Evolutionary conservation across 2,329 filamentous ascomycete species (phyloP).

Genomic region (Tolypocladium sp.): DNA sequence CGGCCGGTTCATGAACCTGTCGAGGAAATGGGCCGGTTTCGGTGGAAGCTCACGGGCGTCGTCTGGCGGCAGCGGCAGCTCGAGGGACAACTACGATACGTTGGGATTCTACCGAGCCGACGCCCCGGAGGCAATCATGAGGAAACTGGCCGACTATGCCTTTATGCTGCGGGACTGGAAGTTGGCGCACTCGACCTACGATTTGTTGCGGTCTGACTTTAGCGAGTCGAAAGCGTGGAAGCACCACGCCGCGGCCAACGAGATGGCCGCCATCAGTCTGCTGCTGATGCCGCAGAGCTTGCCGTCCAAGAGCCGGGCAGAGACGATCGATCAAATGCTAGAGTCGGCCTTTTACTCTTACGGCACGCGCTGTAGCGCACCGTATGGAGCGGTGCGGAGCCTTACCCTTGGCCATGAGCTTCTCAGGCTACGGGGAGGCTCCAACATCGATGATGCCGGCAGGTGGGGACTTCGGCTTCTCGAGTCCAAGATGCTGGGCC

Average conservation of each 20-base stretch:
- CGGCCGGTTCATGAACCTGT: constrained; percentile 89
- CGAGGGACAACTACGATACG: constrained; percentile 66
- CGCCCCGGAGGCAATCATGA: constrained; percentile 79
- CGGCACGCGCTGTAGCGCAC: constrained; percentile 69
- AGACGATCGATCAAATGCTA: constrained; percentile 77
- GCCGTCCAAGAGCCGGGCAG: constrained; percentile 66
- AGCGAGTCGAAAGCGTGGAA: constrained; percentile 95
- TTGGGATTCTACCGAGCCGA: constrained; percentile 78
- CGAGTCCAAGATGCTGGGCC: constrained; percentile 66
- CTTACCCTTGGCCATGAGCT: constrained; percentile 73
- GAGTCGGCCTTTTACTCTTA: constrained; percentile 92
- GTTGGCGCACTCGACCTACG: constrained; percentile 83
- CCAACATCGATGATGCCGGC: constrained; percentile 77
- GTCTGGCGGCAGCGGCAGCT: constrained; percentile 39
- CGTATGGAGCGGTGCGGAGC: constrained; percentile 73
- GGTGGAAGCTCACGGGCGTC: constrained; percentile 56
- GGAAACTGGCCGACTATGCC: constrained; percentile 87
- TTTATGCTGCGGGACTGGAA: constrained; percentile 98
- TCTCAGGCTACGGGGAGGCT: constrained; percentile 68
- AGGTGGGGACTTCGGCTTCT: constrained; percentile 75
- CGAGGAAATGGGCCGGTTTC: constrained; percentile 81
- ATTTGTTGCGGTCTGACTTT: constrained; percentile 81
- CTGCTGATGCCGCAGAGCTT: constrained; percentile 67
- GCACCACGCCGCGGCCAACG: constrained; percentile 85
- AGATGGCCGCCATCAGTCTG: constrained; percentile 84